Percentiles rank a stretch among this genome's conserved stretches.
phyloP scores from a whole-genome alignment of 2,329 filamentous ascomycete genomes.

The Remersonia thermophila region DNA sequence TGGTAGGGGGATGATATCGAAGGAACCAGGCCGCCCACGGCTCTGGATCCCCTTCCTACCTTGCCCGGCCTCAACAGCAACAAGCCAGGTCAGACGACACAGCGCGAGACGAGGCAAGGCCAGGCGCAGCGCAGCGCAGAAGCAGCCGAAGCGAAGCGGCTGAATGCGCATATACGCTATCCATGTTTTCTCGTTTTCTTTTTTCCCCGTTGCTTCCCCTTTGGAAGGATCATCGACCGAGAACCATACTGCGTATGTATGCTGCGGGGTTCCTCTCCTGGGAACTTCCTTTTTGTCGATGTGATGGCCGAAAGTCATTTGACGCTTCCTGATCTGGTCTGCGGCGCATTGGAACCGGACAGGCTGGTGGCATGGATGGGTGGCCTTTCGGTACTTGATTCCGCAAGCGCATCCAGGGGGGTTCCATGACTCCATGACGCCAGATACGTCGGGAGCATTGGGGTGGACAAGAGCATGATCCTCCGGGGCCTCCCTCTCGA shows the following conservation, averaged over 20 bases:
- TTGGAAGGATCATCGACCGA: neutral
- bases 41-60: too few relatives aligned
- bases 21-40: too few relatives aligned
- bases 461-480: slow-evolving; percentile 1
- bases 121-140: too few relatives aligned
- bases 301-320: slow-evolving; percentile 5
- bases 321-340: slow-evolving; percentile 7
- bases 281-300: slow-evolving; percentile 7
- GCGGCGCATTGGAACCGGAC: neutral
- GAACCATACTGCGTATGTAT: too few relatives aligned
- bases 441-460: slow-evolving; percentile 5
- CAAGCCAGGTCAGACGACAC: neutral
- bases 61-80: neutral
- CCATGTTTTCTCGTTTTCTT: neutral
- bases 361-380: neutral
- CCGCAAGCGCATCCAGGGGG: slow-evolving; percentile 11
- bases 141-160: neutral
- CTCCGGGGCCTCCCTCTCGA: neutral
- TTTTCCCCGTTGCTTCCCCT: neutral
- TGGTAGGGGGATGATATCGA: too few relatives aligned
- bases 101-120: neutral
- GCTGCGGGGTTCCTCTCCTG: slow-evolving; percentile 1
- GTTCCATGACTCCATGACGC: slow-evolving; percentile 1
- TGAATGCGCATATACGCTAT: neutral
- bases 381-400: slow-evolving; percentile 16